These are phyloP conservation scores for Graphilbum ipis-grandicollis DNA, from an alignment of 2,329 filamentous ascomycete genomes.

Conservation along the genomic window DNA sequence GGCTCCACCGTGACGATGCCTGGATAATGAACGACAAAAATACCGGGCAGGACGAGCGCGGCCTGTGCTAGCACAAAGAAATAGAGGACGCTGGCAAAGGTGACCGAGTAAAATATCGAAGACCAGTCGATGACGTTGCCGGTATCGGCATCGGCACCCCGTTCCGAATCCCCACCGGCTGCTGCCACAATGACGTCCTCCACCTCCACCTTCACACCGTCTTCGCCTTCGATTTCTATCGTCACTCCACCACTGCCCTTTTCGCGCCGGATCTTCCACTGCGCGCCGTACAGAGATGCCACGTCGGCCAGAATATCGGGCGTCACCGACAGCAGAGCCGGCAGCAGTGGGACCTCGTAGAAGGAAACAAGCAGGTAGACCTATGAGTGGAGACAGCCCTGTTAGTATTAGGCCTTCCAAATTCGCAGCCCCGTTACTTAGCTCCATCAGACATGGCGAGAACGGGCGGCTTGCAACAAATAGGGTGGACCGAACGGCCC, in stretches of 20 bases:
- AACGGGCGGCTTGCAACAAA: too few species aligned
- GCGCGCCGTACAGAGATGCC: neutral
- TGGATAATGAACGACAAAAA: slow-evolving; percentile 62
- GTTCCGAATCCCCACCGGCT: neutral
- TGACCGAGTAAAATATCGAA: slow-evolving; percentile 34
- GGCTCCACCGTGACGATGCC: slow-evolving; percentile 50
- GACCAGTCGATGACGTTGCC: slow-evolving; percentile 2
- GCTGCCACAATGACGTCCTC: neutral
- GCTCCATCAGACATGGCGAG: neutral
- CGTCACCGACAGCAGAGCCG: neutral
- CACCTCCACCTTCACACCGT: neutral
- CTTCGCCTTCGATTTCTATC: neutral
- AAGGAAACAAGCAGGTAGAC: slow-evolving; percentile 63
- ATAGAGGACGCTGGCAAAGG: slow-evolving; percentile 59
- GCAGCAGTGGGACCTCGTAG: slow-evolving; percentile 39
- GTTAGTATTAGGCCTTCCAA: too few species aligned
- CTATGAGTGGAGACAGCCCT: too few species aligned
- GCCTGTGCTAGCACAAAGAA: slow-evolving; percentile 52
- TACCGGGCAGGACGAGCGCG: slow-evolving; percentile 50
- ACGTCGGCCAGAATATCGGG: slow-evolving; percentile 3
- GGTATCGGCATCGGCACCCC: neutral
- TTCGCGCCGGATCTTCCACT: neutral
- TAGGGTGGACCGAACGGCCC: neutral
- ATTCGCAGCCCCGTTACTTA: too few species aligned
- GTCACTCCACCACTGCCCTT: neutral